These are phyloP conservation scores for Adansonia gregorii DNA, from an alignment of 441 rosid genomes.

Conservation along the genomic window DNA sequence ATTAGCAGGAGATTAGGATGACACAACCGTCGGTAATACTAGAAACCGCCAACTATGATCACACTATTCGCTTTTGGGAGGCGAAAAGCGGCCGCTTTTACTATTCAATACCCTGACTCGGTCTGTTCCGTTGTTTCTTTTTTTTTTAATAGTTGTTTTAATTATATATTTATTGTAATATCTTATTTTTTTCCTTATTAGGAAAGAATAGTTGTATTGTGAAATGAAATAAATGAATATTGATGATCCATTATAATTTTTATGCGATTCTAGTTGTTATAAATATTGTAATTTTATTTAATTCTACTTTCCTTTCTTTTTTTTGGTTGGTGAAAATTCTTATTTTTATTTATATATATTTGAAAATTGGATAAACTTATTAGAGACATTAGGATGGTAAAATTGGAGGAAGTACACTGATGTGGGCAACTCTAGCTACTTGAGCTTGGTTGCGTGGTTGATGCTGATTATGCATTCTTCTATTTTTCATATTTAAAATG, in stretches of 20 bases:
- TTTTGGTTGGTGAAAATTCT: too few species aligned
- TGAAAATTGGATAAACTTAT: too few species aligned
- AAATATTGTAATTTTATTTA: neutral
- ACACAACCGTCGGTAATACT: slow-evolving; percentile 85
- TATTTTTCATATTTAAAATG: neutral
- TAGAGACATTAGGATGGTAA: neutral
- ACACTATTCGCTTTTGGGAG: slow-evolving; percentile 90
- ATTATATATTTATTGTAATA: too few species aligned
- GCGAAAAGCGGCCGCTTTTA: slow-evolving; percentile 91
- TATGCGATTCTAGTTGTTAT: slow-evolving; percentile 3
- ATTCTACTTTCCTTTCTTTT: neutral
- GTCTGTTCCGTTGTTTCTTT: slow-evolving; percentile 33
- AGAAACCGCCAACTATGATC: slow-evolving; percentile 95
- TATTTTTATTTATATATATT: neutral
- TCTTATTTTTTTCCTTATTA: neutral
- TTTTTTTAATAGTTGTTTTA: too few species aligned
- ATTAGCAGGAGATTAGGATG: slow-evolving; percentile 39
- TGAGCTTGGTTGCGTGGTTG: neutral
- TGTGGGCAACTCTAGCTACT: neutral
- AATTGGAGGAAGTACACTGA: neutral
- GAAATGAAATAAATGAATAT: neutral
- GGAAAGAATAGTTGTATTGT: neutral
- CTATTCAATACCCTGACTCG: slow-evolving; percentile 89
- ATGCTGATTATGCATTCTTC: neutral
- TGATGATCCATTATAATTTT: neutral